Evolutionary conservation across 106 monocot species (phyloP), one percentile per base, ranked within the genome.

Genomic region (Allium sativum): DNA sequence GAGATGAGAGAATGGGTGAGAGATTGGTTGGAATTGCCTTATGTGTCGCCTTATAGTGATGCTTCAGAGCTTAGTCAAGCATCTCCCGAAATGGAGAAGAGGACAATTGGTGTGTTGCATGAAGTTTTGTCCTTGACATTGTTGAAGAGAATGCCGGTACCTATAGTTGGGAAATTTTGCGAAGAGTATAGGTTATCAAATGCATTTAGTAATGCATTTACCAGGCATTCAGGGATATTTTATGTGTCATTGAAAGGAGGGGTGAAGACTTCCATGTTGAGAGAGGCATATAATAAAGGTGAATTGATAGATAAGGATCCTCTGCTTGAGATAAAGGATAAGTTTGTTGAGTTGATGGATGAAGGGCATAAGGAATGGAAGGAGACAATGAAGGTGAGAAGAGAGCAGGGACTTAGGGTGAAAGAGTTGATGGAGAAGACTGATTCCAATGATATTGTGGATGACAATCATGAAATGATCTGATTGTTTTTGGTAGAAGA

Each of bases 1-100:
- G 90, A 96, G 69, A 96, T 90, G 87, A 60, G 90, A 54, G 90
- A 87, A 74, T 95, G 94, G 89, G 69, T 72, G n/a, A 66, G 94
- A 58, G 87, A 96, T 48, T 96, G 90, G 95, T 50, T 96, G 6
- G 87, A 96, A 52, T 56, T 96, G n/a, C 90, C 90, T 0, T 95
- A 90, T 61, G 20, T 96, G 9, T 90, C 87, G 0, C 95, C 95
- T 7, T 96, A 96, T 46, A 41, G 69, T 0, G 95, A 96, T 15
- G 68, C 75, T 7, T 84, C 87, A 1, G n/a, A 18, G 13, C 61
- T 87, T 65, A 58, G 65, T 14, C 73, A 68, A 47, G 80, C 76
- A 10, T 84, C 95, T 13, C 74, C 73, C 22, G 81, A 84, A 78
- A 87, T 90, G 87, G 95, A 95, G 90, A 95, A 90, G 86, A 66